phyloP scores from a whole-genome alignment of 768 basidiomycete genomes.

The Rhodosporidiobolus sp. region DNA sequence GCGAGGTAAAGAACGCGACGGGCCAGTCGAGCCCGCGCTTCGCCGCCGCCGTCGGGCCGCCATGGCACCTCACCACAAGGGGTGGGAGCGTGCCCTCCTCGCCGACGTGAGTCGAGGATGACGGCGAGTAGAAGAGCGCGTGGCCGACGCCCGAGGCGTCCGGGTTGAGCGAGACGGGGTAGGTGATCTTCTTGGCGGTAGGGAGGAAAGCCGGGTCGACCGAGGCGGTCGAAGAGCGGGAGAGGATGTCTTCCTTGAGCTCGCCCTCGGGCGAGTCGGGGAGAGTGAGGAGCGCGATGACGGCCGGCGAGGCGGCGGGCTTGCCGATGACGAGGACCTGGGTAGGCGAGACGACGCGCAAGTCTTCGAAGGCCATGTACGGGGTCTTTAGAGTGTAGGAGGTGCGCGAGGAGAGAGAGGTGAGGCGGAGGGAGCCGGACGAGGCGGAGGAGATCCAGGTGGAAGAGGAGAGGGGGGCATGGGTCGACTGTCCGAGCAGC shows the following conservation, averaged over 20 bases:
- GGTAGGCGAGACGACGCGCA: slow-evolving; percentile 14
- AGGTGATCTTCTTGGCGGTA: slow-evolving; percentile 17
- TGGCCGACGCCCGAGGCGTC: slow-evolving; percentile 44
- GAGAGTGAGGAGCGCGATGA: slow-evolving; percentile 22
- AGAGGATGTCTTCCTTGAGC: slow-evolving; percentile 15
- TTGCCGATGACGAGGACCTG: slow-evolving; percentile 15
- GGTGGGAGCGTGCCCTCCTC: slow-evolving; percentile 63
- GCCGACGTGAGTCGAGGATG: slow-evolving; percentile 61
- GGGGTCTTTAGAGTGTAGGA: slow-evolving; percentile 9
- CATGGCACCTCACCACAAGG: slow-evolving; percentile 64
- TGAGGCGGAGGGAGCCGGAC: slow-evolving; percentile 15
- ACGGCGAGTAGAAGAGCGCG: slow-evolving; percentile 65
- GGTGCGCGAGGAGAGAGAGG: slow-evolving; percentile 10
- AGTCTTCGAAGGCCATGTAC: slow-evolving; percentile 14
- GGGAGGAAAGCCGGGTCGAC: slow-evolving; percentile 34
- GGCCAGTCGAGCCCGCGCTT: slow-evolving; percentile 57
- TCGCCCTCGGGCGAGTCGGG: background rate
- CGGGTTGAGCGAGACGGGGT: background rate
- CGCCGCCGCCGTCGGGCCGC: slow-evolving; percentile 63
- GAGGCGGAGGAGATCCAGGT: slow-evolving; percentile 24
- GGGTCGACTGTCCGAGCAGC: slow-evolving; percentile 23
- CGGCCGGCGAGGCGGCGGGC: slow-evolving; percentile 5
- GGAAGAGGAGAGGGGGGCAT: slow-evolving; percentile 7
- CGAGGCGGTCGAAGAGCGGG: slow-evolving; percentile 19
- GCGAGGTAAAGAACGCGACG: slow-evolving; percentile 65